Evolutionary conservation across 2,329 filamentous ascomycete species (phyloP).

Genomic region (Stenocarpella maydis): DNA sequence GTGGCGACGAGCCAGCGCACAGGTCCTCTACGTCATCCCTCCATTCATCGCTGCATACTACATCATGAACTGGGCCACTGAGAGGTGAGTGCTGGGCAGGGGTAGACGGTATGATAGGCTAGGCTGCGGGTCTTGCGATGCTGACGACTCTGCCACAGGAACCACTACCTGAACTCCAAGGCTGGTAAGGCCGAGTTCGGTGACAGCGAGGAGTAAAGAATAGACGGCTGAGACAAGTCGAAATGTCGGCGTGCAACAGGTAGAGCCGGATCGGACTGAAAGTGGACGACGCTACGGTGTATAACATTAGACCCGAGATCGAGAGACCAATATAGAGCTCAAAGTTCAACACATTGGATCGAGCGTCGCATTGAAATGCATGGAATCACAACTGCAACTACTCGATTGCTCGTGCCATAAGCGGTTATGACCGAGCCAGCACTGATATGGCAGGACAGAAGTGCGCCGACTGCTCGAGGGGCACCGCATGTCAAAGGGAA

Average conservation of each 20-base stretch:
- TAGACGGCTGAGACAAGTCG: not conserved
- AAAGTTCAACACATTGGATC: not conserved
- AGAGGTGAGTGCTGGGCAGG: constrained; percentile 70
- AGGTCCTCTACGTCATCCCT: constrained; percentile 89
- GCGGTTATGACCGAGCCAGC: not conserved
- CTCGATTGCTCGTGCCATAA: not conserved
- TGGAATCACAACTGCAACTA: not conserved
- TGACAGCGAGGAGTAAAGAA: constrained; percentile 52
- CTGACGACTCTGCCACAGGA: constrained; percentile 58
- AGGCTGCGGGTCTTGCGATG: not conserved
- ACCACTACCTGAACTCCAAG: constrained; percentile 85
- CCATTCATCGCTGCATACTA: constrained; percentile 82
- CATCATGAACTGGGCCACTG: constrained; percentile 87
- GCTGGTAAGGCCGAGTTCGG: constrained; percentile 67
- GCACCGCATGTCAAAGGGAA: not conserved
- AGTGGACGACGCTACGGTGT: constrained; percentile 17
- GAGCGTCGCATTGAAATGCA: too few relatives aligned
- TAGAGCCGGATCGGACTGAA: not conserved
- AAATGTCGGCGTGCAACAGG: not conserved
- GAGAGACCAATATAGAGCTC: constrained; percentile 18
- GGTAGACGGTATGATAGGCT: not conserved
- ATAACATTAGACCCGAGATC: constrained; percentile 28
- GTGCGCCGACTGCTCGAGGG: not conserved
- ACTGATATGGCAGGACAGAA: not conserved
- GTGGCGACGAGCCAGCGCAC: constrained; percentile 83